Percentiles rank a stretch among this genome's conserved stretches.
Conservation (phyloP, 495 filamentous ascomycete genomes). For the Aspergillus bertholletiae region DNA sequence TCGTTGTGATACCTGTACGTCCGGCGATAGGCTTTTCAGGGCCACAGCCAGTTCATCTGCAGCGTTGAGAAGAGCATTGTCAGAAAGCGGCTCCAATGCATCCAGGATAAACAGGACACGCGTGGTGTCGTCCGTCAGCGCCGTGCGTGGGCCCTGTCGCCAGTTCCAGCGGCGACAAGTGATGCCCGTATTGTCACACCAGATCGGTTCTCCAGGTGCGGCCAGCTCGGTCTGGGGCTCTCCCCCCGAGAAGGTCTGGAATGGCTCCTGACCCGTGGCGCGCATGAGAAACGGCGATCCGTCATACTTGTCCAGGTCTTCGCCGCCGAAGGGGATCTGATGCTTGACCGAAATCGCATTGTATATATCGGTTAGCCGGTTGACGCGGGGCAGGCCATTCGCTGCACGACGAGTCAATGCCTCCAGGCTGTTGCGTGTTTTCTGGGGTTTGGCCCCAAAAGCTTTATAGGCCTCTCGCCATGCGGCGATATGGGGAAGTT, state of each 20-base stretch:
- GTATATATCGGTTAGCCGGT: slow-evolving; percentile 34
- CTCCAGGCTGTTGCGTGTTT: slow-evolving; percentile 27
- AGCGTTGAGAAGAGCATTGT: background rate
- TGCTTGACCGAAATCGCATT: slow-evolving; percentile 34
- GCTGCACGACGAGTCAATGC: slow-evolving; percentile 28
- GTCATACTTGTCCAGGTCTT: slow-evolving; percentile 32
- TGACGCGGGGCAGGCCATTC: slow-evolving; percentile 26
- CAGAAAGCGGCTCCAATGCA: slow-evolving; percentile 9
- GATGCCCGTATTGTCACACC: slow-evolving; percentile 27
- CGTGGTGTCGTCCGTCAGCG: slow-evolving; percentile 23
- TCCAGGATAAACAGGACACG: slow-evolving; percentile 27
- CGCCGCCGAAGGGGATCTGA: slow-evolving; percentile 30
- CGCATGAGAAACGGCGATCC: slow-evolving; percentile 25
- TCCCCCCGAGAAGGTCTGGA: slow-evolving; percentile 22
- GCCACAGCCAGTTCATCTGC: background rate
- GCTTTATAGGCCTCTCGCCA: slow-evolving; percentile 22
- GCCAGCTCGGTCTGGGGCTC: slow-evolving; percentile 18
- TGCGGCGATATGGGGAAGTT: slow-evolving; percentile 23
- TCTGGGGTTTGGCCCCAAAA: slow-evolving; percentile 22
- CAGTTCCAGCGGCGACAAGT: slow-evolving; percentile 34
- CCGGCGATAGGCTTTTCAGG: background rate
- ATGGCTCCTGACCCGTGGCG: slow-evolving; percentile 25
- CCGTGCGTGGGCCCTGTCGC: slow-evolving; percentile 28
- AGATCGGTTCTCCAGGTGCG: slow-evolving; percentile 23
- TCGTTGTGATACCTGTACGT: background rate